phyloP scores from a whole-genome alignment of 1,284 basidiomycete species.

The Malassezia japonica region DNA sequence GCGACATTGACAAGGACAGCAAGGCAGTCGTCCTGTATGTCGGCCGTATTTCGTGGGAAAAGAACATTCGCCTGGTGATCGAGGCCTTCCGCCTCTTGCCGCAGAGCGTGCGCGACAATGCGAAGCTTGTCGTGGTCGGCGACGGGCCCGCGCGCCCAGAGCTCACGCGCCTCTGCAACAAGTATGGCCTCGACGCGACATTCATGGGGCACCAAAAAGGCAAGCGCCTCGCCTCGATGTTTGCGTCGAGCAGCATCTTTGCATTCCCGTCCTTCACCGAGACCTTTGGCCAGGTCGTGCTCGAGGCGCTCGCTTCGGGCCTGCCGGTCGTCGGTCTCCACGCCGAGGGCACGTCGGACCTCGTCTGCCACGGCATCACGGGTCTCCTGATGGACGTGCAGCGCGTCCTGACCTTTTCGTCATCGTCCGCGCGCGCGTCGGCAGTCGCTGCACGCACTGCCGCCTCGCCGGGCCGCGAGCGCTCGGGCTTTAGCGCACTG shows the following conservation, averaged over 20 bases:
- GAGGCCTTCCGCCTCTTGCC: slow-evolving; percentile 51
- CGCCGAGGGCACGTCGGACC: slow-evolving; percentile 56
- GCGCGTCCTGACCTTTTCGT: not conserved
- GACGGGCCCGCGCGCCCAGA: slow-evolving; percentile 54
- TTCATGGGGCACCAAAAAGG: slow-evolving; percentile 54
- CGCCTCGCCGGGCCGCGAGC: not conserved
- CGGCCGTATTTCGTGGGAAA: slow-evolving; percentile 54
- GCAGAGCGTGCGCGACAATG: slow-evolving; percentile 29
- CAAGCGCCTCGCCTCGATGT: slow-evolving; percentile 47
- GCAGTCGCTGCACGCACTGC: not conserved
- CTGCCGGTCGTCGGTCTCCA: slow-evolving; percentile 56
- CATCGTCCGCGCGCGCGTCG: not conserved
- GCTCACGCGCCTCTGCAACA: slow-evolving; percentile 51
- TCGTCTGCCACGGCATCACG: slow-evolving; percentile 52
- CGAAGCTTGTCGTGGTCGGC: slow-evolving; percentile 55
- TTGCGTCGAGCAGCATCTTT: slow-evolving; percentile 55
- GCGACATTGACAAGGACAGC: slow-evolving; percentile 23
- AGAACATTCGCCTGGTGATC: slow-evolving; percentile 56
- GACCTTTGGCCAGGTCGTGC: slow-evolving; percentile 56
- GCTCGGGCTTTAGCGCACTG: not conserved
- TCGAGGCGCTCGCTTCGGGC: slow-evolving; percentile 55
- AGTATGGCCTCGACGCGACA: slow-evolving; percentile 51
- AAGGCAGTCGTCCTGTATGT: slow-evolving; percentile 50
- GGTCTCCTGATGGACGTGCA: slow-evolving; percentile 50
- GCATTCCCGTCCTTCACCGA: slow-evolving; percentile 55